These are phyloP conservation scores for Haematococcus lacustris DNA, from an alignment of 139 green algal species.

Conservation along the genomic window DNA sequence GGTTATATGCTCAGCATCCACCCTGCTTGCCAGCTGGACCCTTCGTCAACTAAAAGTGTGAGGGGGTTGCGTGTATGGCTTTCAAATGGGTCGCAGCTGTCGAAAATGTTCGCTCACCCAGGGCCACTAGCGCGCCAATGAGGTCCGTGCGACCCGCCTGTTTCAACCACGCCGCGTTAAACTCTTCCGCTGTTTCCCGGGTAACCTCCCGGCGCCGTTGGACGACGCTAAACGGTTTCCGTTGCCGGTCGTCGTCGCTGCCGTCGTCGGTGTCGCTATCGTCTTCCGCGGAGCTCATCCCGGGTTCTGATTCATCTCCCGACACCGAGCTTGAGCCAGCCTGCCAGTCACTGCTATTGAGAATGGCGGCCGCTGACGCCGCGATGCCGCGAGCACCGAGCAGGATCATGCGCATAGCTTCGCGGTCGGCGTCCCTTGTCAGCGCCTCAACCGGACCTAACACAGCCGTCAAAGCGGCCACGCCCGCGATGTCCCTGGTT, in stretches of 20 bases:
- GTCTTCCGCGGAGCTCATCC: no score
- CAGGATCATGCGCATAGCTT: no score
- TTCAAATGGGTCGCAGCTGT: not conserved
- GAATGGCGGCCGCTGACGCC: no score
- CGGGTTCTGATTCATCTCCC: no score
- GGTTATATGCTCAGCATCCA: not conserved
- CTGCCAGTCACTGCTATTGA: not conserved
- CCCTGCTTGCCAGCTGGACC: not conserved
- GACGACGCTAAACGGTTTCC: no score
- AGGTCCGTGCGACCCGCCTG: conserved; percentile 13
- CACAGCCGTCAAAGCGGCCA: no score
- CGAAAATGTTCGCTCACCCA: not conserved
- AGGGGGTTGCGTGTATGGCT: not conserved
- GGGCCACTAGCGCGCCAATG: conserved; percentile 30
- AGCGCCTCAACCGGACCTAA: no score
- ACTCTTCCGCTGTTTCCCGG: not conserved
- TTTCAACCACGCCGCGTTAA: not conserved
- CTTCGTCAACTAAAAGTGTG: not conserved
- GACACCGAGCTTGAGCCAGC: not conserved
- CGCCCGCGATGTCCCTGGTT: no score
- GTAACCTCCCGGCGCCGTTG: not conserved
- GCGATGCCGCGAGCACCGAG: no score
- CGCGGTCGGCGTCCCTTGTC: no score
- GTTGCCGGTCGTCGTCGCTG: not conserved
- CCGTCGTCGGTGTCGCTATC: not conserved